Percentiles rank a stretch among this genome's conserved stretches.
Conservation (phyloP, 1,284 basidiomycete genomes). For the Acaromyces ingoldii region DNA sequence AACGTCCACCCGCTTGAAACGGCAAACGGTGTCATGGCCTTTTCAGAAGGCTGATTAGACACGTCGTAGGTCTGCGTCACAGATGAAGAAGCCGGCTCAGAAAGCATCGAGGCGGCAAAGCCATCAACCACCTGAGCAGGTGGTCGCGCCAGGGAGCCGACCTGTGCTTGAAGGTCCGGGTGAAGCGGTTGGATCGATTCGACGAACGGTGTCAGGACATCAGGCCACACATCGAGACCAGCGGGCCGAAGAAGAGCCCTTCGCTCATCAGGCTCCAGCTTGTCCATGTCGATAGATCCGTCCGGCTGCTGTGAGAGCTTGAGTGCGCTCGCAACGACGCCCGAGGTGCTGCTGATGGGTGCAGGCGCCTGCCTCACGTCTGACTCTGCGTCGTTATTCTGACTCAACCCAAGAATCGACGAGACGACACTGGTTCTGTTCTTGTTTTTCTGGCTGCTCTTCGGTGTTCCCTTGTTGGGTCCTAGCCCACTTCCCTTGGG, state of each 20-base stretch:
- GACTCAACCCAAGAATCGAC: background rate
- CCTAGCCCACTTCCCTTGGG: too few relatives aligned
- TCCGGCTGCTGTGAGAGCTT: background rate
- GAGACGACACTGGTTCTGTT: background rate
- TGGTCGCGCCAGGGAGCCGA: background rate
- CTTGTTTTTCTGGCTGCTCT: background rate
- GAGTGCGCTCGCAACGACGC: background rate
- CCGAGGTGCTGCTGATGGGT: background rate
- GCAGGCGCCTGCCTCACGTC: background rate
- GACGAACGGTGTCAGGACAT: background rate
- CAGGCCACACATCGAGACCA: constrained; percentile 1
- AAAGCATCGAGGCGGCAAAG: background rate
- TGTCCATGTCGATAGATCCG: constrained; percentile 5
- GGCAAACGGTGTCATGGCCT: constrained; percentile 1
- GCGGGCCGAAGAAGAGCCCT: background rate
- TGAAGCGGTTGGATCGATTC: constrained; percentile 1
- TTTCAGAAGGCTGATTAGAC: background rate
- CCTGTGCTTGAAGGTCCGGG: background rate
- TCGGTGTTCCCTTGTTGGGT: too few relatives aligned
- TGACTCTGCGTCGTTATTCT: background rate
- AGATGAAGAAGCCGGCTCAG: background rate
- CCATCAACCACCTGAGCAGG: background rate
- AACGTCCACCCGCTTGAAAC: constrained; percentile 3
- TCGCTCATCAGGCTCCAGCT: background rate
- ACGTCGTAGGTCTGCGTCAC: background rate